Conservation (phyloP, 2,329 filamentous ascomycete species). For the Penicillium sp. region DNA sequence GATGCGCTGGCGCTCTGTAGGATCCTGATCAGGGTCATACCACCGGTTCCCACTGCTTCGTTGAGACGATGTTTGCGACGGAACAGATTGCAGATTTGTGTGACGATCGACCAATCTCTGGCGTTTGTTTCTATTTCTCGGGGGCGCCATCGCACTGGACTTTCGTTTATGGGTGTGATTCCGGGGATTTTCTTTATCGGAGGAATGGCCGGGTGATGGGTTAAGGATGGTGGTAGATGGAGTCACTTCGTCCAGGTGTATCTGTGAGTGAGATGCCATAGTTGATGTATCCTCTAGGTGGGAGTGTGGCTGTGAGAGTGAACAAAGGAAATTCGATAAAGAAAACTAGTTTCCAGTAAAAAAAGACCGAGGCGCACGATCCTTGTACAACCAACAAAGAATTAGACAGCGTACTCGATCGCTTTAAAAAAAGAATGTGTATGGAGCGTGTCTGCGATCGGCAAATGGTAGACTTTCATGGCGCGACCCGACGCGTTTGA, state of each 20-base stretch:
- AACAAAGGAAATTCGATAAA: conserved; percentile 7
- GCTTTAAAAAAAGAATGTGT: not conserved
- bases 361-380: too few relatives aligned
- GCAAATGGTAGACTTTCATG: not conserved
- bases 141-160: conserved; percentile 9
- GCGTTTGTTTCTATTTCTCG: conserved; percentile 43
- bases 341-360: not conserved
- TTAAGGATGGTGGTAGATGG: conserved; percentile 18
- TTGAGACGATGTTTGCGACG: conserved; percentile 28
- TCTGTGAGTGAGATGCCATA: conserved; percentile 30
- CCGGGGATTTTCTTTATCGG: conserved; percentile 54
- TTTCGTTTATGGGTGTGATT: conserved; percentile 45
- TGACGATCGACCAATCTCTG: conserved; percentile 44
- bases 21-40: conserved; percentile 83
- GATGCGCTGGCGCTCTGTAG: conserved; percentile 70
- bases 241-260: conserved; percentile 17
- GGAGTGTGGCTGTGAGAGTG: conserved; percentile 10
- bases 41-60: conserved; percentile 48
- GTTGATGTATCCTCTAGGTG: conserved; percentile 20
- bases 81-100: conserved; percentile 23
- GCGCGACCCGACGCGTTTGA: conserved; percentile 11
- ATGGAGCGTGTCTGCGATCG: not conserved
- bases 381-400: not conserved
- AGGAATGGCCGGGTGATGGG: conserved; percentile 39
- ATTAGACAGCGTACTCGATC: not conserved